phyloP scores from a whole-genome alignment of 2,329 filamentous ascomycete species.

The Beauveria medogensis region DNA sequence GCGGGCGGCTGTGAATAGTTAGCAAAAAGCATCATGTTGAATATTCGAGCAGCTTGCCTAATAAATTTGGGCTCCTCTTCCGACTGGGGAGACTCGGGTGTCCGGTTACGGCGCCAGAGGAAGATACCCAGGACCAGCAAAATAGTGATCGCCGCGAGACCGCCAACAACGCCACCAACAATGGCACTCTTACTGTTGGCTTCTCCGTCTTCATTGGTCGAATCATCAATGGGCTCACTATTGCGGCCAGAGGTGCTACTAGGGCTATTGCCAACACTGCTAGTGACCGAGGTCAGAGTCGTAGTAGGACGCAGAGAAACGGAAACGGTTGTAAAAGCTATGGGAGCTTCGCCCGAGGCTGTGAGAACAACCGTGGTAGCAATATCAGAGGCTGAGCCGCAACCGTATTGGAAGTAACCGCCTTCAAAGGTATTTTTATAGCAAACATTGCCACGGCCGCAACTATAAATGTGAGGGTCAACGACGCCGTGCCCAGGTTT shows the following conservation, averaged over 20 bases:
- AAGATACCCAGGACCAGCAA: conserved; percentile 35
- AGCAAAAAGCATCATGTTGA: background rate
- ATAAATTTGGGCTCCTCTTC: conserved; percentile 8
- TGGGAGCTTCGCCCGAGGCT: conserved; percentile 31
- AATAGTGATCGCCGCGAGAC: conserved; percentile 37
- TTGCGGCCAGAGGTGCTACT: background rate
- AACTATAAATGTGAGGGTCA: conserved; percentile 51
- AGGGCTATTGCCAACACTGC: conserved; percentile 6
- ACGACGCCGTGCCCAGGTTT: conserved; percentile 41
- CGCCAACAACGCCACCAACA: conserved; percentile 46
- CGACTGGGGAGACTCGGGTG: background rate
- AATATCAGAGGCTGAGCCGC: conserved; percentile 39
- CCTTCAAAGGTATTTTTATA: conserved; percentile 48
- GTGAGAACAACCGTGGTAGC: conserved; percentile 41
- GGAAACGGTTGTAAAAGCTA: conserved; percentile 31
- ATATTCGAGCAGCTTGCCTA: background rate
- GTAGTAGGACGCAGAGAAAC: conserved; percentile 19
- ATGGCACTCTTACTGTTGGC: conserved; percentile 39
- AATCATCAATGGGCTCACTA: conserved; percentile 1
- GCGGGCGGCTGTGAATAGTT: background rate
- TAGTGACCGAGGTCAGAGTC: conserved; percentile 12
- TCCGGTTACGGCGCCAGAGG: conserved; percentile 34
- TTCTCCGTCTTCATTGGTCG: conserved; percentile 14
- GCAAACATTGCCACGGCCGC: conserved; percentile 41
- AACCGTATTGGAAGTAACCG: conserved; percentile 50